Conservation (phyloP, 2,329 filamentous ascomycete species). For the Exophiala sideris region DNA sequence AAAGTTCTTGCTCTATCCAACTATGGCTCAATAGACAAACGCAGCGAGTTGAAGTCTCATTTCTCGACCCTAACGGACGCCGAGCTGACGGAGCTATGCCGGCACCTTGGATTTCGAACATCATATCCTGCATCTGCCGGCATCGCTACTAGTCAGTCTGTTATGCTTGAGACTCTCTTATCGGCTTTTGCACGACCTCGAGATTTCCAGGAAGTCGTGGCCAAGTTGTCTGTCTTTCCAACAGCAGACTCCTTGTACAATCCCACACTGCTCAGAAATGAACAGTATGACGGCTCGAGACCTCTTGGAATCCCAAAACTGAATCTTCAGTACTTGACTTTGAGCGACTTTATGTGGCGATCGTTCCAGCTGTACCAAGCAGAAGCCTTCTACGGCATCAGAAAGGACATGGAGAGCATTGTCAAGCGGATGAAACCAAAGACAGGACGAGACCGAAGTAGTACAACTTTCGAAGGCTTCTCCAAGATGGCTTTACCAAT, state of each 20-base stretch:
- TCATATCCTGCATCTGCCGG: slow-evolving; percentile 71
- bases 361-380: slow-evolving; percentile 84
- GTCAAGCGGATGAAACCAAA: slow-evolving; percentile 75
- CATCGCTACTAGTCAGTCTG: slow-evolving; percentile 57
- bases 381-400: slow-evolving; percentile 90
- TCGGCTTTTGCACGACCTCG: slow-evolving; percentile 71
- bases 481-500: slow-evolving; percentile 92
- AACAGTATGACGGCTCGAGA: slow-evolving; percentile 79
- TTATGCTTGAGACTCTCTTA: slow-evolving; percentile 64
- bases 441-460: slow-evolving; percentile 60
- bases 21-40: slow-evolving; percentile 79
- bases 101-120: slow-evolving; percentile 71
- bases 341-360: slow-evolving; percentile 96
- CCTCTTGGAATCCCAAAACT: slow-evolving; percentile 90
- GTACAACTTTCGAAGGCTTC: slow-evolving; percentile 70
- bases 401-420: slow-evolving; percentile 82
- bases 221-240: slow-evolving; percentile 71
- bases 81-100: slow-evolving; percentile 68
- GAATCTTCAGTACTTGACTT: slow-evolving; percentile 90
- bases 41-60: slow-evolving; percentile 73
- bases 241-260: slow-evolving; percentile 82
- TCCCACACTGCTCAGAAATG: slow-evolving; percentile 70
- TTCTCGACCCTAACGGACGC: slow-evolving; percentile 69
- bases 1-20: slow-evolving; percentile 91
- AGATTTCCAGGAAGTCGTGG: slow-evolving; percentile 77